These are phyloP conservation scores for Medicago truncatula DNA, from an alignment of 306 rosid genomes.

Conservation along the genomic window MtrunA17r5.0-ANR NC_053048.1:52119001-52119500, in stretches of 20 bases:
- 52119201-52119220: slow-evolving; percentile 46
- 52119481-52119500: slow-evolving; percentile 23
- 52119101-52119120: neutral
- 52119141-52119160: neutral
- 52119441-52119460: slow-evolving; percentile 49
- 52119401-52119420: slow-evolving; percentile 51
- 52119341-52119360: slow-evolving; percentile 62
- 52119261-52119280: slow-evolving; percentile 48
- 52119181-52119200: slow-evolving; percentile 33
- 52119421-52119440: slow-evolving; percentile 52
- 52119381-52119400: slow-evolving; percentile 55
- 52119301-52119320: slow-evolving; percentile 42
- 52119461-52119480: neutral
- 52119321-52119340: slow-evolving; percentile 41
- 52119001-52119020: slow-evolving; percentile 56
- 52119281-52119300: slow-evolving; percentile 63
- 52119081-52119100: slow-evolving; percentile 52
- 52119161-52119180: slow-evolving; percentile 40
- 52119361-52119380: slow-evolving; percentile 53
- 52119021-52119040: slow-evolving; percentile 66
- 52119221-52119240: slow-evolving; percentile 55
- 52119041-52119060: slow-evolving; percentile 45
- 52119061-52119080: slow-evolving; percentile 41
- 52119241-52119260: slow-evolving; percentile 48
- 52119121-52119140: neutral